Percentiles rank a stretch among this genome's conserved stretches.
phyloP scores from a whole-genome alignment of 2,329 filamentous ascomycete species.

The Trichoderma atroviride region DNA sequence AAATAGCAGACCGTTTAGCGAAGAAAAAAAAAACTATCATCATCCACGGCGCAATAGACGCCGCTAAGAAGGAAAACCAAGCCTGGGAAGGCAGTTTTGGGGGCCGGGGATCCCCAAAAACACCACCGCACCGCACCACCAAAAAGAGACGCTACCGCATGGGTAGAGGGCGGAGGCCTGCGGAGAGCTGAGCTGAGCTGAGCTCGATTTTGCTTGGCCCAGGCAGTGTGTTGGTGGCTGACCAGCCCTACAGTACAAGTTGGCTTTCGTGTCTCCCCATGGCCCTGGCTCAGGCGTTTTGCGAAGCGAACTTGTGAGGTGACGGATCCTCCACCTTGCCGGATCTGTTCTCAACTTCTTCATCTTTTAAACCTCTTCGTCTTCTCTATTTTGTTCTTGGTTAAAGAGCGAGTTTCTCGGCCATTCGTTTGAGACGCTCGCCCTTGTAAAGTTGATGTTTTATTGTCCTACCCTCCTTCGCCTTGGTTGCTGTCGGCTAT shows the following conservation, averaged over 20 bases:
- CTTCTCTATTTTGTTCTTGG: neutral
- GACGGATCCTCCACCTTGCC: neutral
- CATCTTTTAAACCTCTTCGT: neutral
- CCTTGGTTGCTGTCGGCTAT: neutral
- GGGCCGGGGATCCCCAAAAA: neutral
- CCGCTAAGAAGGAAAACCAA: no score
- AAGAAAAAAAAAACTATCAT: neutral
- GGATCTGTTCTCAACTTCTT: neutral
- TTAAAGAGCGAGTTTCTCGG: neutral
- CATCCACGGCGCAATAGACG: slow-evolving; percentile 12
- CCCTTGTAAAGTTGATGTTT: neutral
- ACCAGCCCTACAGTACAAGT: neutral
- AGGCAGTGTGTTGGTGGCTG: neutral
- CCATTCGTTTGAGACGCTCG: neutral
- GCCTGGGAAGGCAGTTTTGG: neutral
- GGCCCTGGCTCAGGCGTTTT: neutral
- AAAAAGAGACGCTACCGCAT: neutral
- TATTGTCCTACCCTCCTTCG: neutral
- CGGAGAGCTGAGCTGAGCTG: slow-evolving; percentile 9
- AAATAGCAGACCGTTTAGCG: neutral
- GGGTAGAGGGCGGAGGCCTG: neutral
- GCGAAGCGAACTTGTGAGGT: neutral
- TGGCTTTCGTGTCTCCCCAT: neutral
- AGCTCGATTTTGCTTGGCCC: neutral
- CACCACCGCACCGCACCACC: neutral